phyloP scores from a whole-genome alignment of 2,329 filamentous ascomycete species.

The Aschersonia sp. region DNA sequence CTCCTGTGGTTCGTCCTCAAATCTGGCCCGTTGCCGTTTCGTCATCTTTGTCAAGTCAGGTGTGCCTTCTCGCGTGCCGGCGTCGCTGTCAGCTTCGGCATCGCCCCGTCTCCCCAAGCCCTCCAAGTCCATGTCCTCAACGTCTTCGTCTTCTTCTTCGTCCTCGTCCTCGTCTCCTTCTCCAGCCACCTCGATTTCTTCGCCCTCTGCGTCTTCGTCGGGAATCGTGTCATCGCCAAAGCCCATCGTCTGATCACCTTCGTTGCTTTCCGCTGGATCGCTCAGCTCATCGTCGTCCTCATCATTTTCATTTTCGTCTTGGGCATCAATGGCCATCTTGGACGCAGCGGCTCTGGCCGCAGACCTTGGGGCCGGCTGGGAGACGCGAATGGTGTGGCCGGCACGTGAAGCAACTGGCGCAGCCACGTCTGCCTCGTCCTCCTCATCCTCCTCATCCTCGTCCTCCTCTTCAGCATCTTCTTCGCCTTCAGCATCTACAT shows the following conservation, averaged over 20 bases:
- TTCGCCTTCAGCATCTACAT: conserved; percentile 24
- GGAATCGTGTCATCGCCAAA: conserved; percentile 30
- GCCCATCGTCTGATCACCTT: conserved; percentile 20
- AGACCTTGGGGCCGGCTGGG: conserved; percentile 24
- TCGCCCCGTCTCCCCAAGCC: conserved; percentile 21
- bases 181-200: conserved; percentile 25
- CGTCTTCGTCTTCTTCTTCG: conserved; percentile 24
- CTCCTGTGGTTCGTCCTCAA: conserved; percentile 39
- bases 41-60: conserved; percentile 47
- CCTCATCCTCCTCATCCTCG: conserved; percentile 25
- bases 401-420: conserved; percentile 15
- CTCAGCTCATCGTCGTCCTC: conserved; percentile 42
- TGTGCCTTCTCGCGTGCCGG: conserved; percentile 32
- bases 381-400: conserved; percentile 30
- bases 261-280: conserved; percentile 36
- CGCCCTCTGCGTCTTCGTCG: conserved; percentile 33
- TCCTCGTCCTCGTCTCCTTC: conserved; percentile 28
- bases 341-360: conserved; percentile 17
- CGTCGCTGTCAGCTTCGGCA: conserved; percentile 26
- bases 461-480: conserved; percentile 31
- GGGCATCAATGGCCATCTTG: conserved; percentile 23
- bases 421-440: conserved; percentile 30
- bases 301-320: conserved; percentile 33
- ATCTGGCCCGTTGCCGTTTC: conserved; percentile 43
- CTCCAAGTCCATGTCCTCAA: conserved; percentile 21